Evolutionary conservation across 2,329 filamentous ascomycete species (phyloP), one percentile per base, ranked within the genome.

Genomic region (Stagonosporopsis cucurbitacearum): DNA sequence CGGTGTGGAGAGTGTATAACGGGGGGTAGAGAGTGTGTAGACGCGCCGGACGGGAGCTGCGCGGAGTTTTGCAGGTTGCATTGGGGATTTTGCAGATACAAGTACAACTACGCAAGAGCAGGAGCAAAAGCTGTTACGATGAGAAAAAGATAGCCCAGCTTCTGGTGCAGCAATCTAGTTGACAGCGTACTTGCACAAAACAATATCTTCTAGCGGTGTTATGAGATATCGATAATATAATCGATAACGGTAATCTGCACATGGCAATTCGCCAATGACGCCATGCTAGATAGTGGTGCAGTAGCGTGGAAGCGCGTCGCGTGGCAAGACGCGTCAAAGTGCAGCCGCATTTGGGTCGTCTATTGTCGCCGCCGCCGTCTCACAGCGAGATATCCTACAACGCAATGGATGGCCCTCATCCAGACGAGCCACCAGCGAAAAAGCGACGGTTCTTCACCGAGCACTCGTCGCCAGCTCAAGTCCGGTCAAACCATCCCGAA

Each of bases 381-480:
- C 25, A 12, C 19, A 19, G 41, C 41, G n/a, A 22, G 19, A 12
- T 13, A 8, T 1, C 32, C 17, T 22, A 47, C 57, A 50, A 59
- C 61, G 62, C 43, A 74, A 52, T 78, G 75, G 73, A 72, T 55
- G 70, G 73, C 46, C 61, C 71, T n/a, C 75, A 79, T 57, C 68
- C 81, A 41, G 79, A 84, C 45, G 78, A 84, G 40, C 76, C 82
- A 19, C 86, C 86, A 4, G 72, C 75, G 22, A 88, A 88, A 74
- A 87, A 86, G 73, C 79, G 84, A 58, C 82, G 86, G 25, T 88
- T 88, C 74, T 88, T 88, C 63, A 77, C 81, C 15, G 83, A 86
- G 40, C 80, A 83, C 25, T 73, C 77, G 11, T 75, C 77, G 9
- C 66, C 71, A 8, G 48, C 50, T 5, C 62, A 64, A 12, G 40